phyloP scores from a whole-genome alignment of 1,284 basidiomycete species.

The Sporisorium reilianum region DNA sequence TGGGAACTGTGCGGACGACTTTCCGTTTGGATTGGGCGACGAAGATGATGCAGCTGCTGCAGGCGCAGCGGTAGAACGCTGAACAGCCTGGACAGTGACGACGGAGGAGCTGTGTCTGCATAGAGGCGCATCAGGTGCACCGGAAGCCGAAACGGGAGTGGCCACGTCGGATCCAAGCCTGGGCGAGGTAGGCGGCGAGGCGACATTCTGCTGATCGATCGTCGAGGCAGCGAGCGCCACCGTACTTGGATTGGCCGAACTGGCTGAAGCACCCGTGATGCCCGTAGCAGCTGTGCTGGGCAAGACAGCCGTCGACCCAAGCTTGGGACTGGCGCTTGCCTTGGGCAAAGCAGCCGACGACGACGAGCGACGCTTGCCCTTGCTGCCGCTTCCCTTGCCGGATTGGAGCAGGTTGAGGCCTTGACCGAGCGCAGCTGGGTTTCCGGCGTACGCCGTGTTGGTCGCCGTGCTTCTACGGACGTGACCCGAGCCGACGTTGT shows the following conservation, averaged over 20 bases:
- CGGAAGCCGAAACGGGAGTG: conserved; percentile 16
- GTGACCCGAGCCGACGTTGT: conserved; percentile 47
- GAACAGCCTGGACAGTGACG: conserved; percentile 26
- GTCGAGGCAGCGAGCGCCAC: conserved; percentile 28
- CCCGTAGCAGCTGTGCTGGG: conserved; percentile 2
- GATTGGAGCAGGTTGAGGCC: conserved; percentile 33
- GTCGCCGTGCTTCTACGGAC: conserved; percentile 22
- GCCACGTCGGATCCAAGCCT: conserved; percentile 23
- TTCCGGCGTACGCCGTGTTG: conserved; percentile 12
- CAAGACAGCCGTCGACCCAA: conserved; percentile 10
- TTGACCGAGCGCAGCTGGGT: conserved; percentile 28
- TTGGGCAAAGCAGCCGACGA: conserved; percentile 17
- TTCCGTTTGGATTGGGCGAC: conserved; percentile 34
- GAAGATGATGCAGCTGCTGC: conserved; percentile 16
- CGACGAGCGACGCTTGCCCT: conserved; percentile 33
- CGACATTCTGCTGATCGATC: conserved; percentile 26
- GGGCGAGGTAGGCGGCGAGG: conserved; percentile 31
- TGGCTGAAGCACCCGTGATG: conserved; percentile 2
- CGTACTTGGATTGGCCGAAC: conserved; percentile 27
- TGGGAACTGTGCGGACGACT: conserved; percentile 24
- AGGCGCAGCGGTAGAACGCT: conserved; percentile 8
- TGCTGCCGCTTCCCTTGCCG: conserved; percentile 8
- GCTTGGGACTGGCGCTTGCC: conserved; percentile 36
- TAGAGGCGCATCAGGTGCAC: not conserved
- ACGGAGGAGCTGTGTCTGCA: conserved; percentile 28